Conservation (phyloP, 2,329 filamentous ascomycete genomes). For the Colletotrichum siamense region DNA sequence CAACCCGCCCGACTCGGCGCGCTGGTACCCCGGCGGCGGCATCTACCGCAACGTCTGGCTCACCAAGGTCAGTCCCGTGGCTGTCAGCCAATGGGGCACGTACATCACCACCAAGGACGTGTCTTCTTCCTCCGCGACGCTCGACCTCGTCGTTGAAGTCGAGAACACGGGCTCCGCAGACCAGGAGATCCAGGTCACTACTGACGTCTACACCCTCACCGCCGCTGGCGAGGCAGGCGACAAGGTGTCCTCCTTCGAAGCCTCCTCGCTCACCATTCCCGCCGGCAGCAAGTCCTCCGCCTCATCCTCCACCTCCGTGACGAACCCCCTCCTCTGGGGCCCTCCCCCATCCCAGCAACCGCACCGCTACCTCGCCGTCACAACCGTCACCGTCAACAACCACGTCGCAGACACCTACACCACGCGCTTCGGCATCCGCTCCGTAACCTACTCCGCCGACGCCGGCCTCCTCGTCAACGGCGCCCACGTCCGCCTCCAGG, state of each 20-base stretch:
- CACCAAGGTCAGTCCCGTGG: slow-evolving; percentile 48
- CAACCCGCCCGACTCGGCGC: slow-evolving; percentile 51
- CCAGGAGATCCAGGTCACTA: slow-evolving; percentile 41
- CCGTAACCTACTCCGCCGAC: slow-evolving; percentile 42
- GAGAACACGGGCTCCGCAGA: slow-evolving; percentile 45
- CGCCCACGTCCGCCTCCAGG: slow-evolving; percentile 46
- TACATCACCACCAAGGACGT: slow-evolving; percentile 51
- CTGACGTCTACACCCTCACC: slow-evolving; percentile 45
- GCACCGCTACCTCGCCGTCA: slow-evolving; percentile 53
- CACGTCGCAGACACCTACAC: slow-evolving; percentile 48
- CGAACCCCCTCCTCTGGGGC: slow-evolving; percentile 52
- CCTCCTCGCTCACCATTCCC: slow-evolving; percentile 31
- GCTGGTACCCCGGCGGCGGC: slow-evolving; percentile 61
- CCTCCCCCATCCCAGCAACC: slow-evolving; percentile 50
- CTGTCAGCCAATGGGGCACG: slow-evolving; percentile 56
- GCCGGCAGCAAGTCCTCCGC: slow-evolving; percentile 35
- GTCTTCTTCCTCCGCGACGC: slow-evolving; percentile 46
- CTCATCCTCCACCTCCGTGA: slow-evolving; percentile 32
- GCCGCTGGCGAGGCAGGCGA: slow-evolving; percentile 28
- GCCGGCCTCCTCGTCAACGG: slow-evolving; percentile 53
- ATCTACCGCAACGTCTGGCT: slow-evolving; percentile 62
- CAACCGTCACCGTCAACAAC: slow-evolving; percentile 34
- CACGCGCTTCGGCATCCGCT: slow-evolving; percentile 55
- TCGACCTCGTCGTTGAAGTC: slow-evolving; percentile 49
- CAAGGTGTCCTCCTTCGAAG: slow-evolving; percentile 39